These are phyloP conservation scores for Mortierella sp. DNA, from an alignment of 371 early-diverging fungal genomes.

Conservation along the genomic window DNA sequence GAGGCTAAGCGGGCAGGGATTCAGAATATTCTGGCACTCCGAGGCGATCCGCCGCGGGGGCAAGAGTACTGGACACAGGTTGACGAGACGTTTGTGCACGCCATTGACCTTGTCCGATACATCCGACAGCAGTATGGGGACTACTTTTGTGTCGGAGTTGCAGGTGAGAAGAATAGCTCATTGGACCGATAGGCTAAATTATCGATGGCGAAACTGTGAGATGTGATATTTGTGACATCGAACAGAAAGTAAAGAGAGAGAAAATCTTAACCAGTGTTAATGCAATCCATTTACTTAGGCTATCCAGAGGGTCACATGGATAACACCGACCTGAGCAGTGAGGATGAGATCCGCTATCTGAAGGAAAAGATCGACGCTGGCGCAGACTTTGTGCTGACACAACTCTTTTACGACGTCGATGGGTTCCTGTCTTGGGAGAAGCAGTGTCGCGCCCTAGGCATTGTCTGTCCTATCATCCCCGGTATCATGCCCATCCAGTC, in stretches of 20 bases:
- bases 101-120: slow-evolving; percentile 92
- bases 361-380: slow-evolving; percentile 92
- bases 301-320: slow-evolving; percentile 97
- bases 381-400: slow-evolving; percentile 95
- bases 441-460: slow-evolving; percentile 75
- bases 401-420: slow-evolving; percentile 90
- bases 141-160: slow-evolving; percentile 96
- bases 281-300: slow-evolving; percentile 48
- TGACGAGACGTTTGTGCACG: slow-evolving; percentile 85
- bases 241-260: neutral
- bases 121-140: slow-evolving; percentile 89
- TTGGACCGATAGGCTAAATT: neutral
- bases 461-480: slow-evolving; percentile 90
- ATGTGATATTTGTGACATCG: slow-evolving; percentile 21
- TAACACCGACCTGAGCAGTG: slow-evolving; percentile 48
- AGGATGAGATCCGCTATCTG: slow-evolving; percentile 73
- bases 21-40: slow-evolving; percentile 93
- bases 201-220: neutral
- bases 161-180: slow-evolving; percentile 61
- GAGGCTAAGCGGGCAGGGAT: slow-evolving; percentile 90
- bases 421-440: slow-evolving; percentile 81
- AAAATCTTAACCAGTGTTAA: neutral
- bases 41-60: slow-evolving; percentile 88
- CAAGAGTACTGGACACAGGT: slow-evolving; percentile 85
- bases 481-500: slow-evolving; percentile 96